Percentiles rank a stretch among this genome's conserved stretches.
These are phyloP conservation scores for Lasiosphaeria miniovina DNA, from an alignment of 495 filamentous ascomycete genomes.

Conservation along the genomic window DNA sequence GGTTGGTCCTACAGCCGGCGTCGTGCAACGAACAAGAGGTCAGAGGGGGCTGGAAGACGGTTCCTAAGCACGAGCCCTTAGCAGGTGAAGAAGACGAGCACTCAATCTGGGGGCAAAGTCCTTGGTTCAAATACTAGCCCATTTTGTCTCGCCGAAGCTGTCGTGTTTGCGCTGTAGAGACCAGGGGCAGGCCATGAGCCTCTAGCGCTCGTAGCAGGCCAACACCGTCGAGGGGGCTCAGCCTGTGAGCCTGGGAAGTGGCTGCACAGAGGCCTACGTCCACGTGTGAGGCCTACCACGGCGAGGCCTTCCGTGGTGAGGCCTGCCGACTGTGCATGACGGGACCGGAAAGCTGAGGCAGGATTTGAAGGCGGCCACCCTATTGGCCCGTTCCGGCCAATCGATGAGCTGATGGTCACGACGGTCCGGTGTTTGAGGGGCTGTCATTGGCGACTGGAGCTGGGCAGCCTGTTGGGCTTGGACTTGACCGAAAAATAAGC, in stretches of 20 bases:
- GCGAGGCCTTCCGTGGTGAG: no score
- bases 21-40: background rate
- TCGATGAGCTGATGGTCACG: background rate
- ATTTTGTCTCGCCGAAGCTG: background rate
- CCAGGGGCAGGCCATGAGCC: no score
- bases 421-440: background rate
- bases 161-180: background rate
- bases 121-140: constrained; percentile 6
- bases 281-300: background rate
- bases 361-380: no score
- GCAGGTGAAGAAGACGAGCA: background rate
- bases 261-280: background rate
- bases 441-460: background rate
- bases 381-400: background rate
- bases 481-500: background rate
- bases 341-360: no score
- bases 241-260: background rate
- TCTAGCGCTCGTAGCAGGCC: no score
- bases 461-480: background rate
- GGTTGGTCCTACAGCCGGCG: background rate
- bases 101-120: background rate
- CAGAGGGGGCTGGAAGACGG: background rate
- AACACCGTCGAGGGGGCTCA: background rate
- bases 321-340: no score
- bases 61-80: background rate